These are phyloP conservation scores for Nematocida ironsii DNA, from an alignment of 371 early-diverging fungal genomes.

Conservation along the genomic window DNA sequence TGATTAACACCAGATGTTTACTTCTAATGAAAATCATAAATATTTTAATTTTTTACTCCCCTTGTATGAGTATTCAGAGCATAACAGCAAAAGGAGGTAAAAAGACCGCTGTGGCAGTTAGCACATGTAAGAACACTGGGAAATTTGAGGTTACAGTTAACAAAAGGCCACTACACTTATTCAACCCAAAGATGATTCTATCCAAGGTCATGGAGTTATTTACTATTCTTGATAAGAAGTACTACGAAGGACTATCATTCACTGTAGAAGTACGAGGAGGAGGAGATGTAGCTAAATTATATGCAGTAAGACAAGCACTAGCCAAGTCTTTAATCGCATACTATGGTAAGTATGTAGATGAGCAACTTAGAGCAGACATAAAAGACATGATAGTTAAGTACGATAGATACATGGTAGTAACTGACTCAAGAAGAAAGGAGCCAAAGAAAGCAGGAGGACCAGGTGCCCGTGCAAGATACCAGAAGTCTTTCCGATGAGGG, in stretches of 20 bases:
- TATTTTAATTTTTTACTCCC: slow-evolving; percentile 60
- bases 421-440: slow-evolving; percentile 98
- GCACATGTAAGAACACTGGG: slow-evolving; percentile 90
- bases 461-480: slow-evolving; percentile 93
- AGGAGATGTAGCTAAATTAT: slow-evolving; percentile 83
- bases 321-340: slow-evolving; percentile 96
- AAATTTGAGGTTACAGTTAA: slow-evolving; percentile 88
- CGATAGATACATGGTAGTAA: slow-evolving; percentile 95
- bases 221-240: slow-evolving; percentile 86
- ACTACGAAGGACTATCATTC: slow-evolving; percentile 90
- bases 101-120: slow-evolving; percentile 98
- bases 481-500: slow-evolving; percentile 70
- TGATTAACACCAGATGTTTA: background rate
- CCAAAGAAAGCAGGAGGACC: slow-evolving; percentile 99
- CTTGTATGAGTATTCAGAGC: slow-evolving; percentile 54
- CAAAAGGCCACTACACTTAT: slow-evolving; percentile 88
- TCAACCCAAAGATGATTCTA: slow-evolving; percentile 88
- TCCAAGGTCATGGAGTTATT: slow-evolving; percentile 97
- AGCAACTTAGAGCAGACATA: slow-evolving; percentile 97
- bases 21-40: background rate
- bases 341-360: slow-evolving; percentile 98
- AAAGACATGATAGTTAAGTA: slow-evolving; percentile 86
- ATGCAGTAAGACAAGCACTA: slow-evolving; percentile 96
- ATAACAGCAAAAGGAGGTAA: slow-evolving; percentile 71
- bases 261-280: slow-evolving; percentile 93